A percentile compares a stretch with the other conserved stretches of the same genome.
Evolutionary conservation across 495 filamentous ascomycete genomes (phyloP).

Genomic region (Articulospora tetracladia): DNA sequence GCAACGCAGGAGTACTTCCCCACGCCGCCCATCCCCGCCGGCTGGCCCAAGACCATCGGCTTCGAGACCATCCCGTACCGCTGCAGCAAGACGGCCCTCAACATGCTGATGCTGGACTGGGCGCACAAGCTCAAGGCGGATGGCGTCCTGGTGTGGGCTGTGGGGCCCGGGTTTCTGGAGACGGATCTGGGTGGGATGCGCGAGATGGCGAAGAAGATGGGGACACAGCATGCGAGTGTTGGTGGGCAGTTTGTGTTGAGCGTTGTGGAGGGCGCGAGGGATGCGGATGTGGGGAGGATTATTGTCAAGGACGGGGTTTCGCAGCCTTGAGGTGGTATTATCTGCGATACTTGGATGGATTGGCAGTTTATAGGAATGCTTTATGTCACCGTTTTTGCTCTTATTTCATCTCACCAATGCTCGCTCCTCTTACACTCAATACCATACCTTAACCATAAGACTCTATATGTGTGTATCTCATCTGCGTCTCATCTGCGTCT

Average conservation of each 20-base stretch:
- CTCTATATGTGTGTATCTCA: no score
- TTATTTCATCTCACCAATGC: no score
- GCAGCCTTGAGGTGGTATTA: background rate
- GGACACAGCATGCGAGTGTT: slow-evolving; percentile 36
- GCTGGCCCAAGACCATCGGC: slow-evolving; percentile 43
- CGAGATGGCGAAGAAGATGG: slow-evolving; percentile 29
- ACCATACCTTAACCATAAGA: no score
- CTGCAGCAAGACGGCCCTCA: slow-evolving; percentile 54
- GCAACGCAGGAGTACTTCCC: slow-evolving; percentile 27
- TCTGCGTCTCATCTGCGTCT: no score
- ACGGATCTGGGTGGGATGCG: slow-evolving; percentile 43
- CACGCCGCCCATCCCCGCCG: slow-evolving; percentile 30
- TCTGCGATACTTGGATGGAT: background rate
- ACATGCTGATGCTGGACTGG: slow-evolving; percentile 65
- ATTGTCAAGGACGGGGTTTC: slow-evolving; percentile 24
- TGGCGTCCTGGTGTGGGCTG: slow-evolving; percentile 54
- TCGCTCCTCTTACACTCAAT: no score
- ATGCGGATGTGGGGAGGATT: slow-evolving; percentile 44
- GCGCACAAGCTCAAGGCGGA: slow-evolving; percentile 46
- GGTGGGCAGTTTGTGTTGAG: slow-evolving; percentile 39
- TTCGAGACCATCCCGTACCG: slow-evolving; percentile 42
- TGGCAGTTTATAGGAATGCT: no score
- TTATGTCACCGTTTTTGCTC: no score
- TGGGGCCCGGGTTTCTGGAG: slow-evolving; percentile 53
- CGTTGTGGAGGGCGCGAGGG: slow-evolving; percentile 44